These are phyloP conservation scores for Erythrophleum fordii DNA, from an alignment of 306 rosid genomes.

Conservation along the genomic window DNA sequence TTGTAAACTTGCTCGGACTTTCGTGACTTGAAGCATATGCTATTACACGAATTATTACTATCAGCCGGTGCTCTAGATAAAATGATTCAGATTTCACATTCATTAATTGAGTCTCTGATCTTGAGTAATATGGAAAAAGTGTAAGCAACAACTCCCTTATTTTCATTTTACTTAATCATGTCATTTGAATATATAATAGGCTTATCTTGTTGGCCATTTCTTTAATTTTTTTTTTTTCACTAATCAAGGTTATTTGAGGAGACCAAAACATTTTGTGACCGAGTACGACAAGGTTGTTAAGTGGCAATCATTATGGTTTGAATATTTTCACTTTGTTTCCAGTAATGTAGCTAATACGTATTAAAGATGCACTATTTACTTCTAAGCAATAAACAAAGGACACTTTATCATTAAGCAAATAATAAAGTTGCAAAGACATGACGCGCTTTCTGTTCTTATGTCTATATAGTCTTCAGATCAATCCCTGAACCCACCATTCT, in stretches of 20 bases:
- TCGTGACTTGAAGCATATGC: neutral
- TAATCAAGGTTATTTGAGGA: too few relatives aligned
- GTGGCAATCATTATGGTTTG: constrained; percentile 50
- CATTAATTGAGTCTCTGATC: too few relatives aligned
- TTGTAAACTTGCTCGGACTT: neutral
- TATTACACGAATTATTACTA: neutral
- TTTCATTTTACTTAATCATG: too few relatives aligned
- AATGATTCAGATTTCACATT: too few relatives aligned
- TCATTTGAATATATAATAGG: neutral
- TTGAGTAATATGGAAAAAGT: too few relatives aligned
- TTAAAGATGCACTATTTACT: neutral
- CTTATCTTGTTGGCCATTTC: neutral
- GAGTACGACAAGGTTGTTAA: constrained; percentile 22
- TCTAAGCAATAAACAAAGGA: constrained; percentile 34
- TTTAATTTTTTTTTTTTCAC: too few relatives aligned
- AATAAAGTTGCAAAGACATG: neutral
- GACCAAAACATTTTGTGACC: neutral
- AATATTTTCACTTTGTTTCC: constrained; percentile 43
- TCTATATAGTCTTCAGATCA: constrained; percentile 11
- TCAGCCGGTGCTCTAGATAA: neutral
- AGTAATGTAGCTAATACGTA: constrained; percentile 34
- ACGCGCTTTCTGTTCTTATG: constrained; percentile 16
- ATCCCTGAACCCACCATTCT: neutral
- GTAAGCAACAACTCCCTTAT: too few relatives aligned
- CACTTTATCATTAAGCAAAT: constrained; percentile 41